Evolutionary conservation across 805 yeast species (phyloP).

Genomic region (Komagataella pseudopastoris): DNA sequence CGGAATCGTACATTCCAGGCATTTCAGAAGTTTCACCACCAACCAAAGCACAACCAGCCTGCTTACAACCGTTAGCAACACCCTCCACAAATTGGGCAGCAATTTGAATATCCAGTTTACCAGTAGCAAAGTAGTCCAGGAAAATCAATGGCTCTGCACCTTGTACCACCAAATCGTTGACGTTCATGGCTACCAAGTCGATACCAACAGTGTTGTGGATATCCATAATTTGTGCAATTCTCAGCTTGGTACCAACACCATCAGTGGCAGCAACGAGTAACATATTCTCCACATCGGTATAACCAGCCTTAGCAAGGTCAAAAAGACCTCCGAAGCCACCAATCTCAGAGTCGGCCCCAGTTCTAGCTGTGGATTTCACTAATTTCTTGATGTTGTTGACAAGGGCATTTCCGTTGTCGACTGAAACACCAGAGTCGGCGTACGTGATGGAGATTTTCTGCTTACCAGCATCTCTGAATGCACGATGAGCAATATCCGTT

Average conservation of each 20-base stretch:
- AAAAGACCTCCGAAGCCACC: constrained; percentile 99
- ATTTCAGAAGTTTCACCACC: constrained; percentile 99
- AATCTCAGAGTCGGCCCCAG: constrained; percentile 95
- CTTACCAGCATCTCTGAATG: constrained; percentile 45
- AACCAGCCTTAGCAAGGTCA: constrained; percentile 83
- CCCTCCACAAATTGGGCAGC: constrained; percentile 88
- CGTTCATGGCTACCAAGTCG: constrained; percentile 98
- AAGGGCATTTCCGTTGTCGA: constrained; percentile 83
- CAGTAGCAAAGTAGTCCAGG: constrained; percentile 93
- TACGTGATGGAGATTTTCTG: constrained; percentile 51
- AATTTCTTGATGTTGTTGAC: constrained; percentile 83
- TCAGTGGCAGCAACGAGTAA: constrained; percentile 94
- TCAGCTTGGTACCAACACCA: constrained; percentile 96
- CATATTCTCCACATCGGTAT: constrained; percentile 55
- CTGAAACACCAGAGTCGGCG: constrained; percentile 94
- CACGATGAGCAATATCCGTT: constrained; percentile 91
- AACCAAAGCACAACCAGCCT: constrained; percentile 92
- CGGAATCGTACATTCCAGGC: constrained; percentile 97
- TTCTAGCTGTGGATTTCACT: constrained; percentile 85
- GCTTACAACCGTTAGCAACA: constrained; percentile 92
- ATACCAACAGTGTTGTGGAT: constrained; percentile 97
- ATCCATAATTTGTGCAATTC: constrained; percentile 81
- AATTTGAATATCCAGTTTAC: constrained; percentile 69
- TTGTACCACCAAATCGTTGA: constrained; percentile 93
- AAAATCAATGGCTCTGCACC: constrained; percentile 97